Evolutionary conservation across 31 red algal species (phyloP).

Genomic region (Porphyra umbilicalis): DNA sequence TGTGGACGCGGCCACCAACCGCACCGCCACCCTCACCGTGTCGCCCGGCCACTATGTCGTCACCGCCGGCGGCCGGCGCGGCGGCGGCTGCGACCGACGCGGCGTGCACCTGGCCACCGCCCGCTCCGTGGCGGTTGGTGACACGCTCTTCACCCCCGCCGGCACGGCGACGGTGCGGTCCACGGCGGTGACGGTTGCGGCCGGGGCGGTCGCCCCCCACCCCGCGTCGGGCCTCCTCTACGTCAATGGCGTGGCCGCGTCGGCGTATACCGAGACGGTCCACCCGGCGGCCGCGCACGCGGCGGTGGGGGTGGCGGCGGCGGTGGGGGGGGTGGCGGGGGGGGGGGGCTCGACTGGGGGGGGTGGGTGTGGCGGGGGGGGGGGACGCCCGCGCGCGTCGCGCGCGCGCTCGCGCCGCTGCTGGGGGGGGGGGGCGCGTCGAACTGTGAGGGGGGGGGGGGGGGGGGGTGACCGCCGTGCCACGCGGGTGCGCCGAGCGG

Average conservation of each 20-base stretch:
- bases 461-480: neutral
- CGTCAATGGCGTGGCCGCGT: neutral
- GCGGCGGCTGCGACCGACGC: too few species aligned
- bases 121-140: neutral
- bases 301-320: neutral
- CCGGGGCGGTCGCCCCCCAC: neutral
- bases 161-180: neutral
- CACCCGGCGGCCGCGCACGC: neutral
- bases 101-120: neutral
- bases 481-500: neutral
- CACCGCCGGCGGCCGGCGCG: neutral
- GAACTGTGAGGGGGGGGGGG: neutral
- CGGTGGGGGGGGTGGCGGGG: neutral
- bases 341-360: neutral
- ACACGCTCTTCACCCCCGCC: neutral
- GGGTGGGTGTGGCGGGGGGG: neutral
- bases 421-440: neutral
- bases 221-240: neutral
- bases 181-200: neutral
- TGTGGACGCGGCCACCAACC: neutral
- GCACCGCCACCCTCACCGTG: neutral
- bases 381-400: neutral
- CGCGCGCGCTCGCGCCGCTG: neutral
- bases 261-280: neutral
- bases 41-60: neutral